Conservation (phyloP, 208 protist genomes). For the Leptomonas seymouri region DNA sequence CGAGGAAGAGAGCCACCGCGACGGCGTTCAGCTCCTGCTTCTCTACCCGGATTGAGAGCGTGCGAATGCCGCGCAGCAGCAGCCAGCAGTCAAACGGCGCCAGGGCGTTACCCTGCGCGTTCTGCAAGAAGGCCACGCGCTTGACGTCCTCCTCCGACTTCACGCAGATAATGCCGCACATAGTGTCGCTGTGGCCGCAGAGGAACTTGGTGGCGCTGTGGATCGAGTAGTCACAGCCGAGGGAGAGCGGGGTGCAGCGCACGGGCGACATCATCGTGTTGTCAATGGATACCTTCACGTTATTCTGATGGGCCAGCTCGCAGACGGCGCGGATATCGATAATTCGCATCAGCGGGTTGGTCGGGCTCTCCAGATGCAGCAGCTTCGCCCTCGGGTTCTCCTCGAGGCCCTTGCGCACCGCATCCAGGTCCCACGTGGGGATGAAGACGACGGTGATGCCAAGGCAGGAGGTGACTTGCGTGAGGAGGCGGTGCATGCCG, state of each 20-base stretch:
- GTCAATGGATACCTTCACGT: constrained; percentile 92
- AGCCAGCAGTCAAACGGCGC: constrained; percentile 96
- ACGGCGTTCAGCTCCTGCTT: constrained; percentile 92
- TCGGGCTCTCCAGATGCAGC: constrained; percentile 95
- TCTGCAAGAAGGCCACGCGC: constrained; percentile 92
- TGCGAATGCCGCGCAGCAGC: constrained; percentile 95
- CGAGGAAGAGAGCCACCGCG: constrained; percentile 76
- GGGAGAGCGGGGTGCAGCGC: constrained; percentile 92
- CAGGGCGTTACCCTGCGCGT: constrained; percentile 89
- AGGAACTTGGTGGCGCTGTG: constrained; percentile 97
- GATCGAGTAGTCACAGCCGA: constrained; percentile 96
- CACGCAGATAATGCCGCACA: constrained; percentile 87
- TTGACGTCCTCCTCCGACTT: constrained; percentile 65
- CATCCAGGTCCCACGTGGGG: constrained; percentile 77
- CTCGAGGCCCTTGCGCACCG: constrained; percentile 49
- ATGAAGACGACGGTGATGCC: constrained; percentile 89
- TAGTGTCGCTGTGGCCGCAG: constrained; percentile 95
- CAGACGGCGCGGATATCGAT: constrained; percentile 86
- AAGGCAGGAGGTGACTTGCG: constrained; percentile 66
- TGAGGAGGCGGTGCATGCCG: constrained; percentile 93
- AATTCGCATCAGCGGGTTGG: constrained; percentile 94
- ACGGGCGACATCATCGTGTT: constrained; percentile 97
- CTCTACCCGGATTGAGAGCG: constrained; percentile 93
- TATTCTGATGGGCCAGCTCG: constrained; percentile 70
- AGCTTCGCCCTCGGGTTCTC: constrained; percentile 65